Base-by-base conservation (phyloP, 2,329 filamentous ascomycete genomes). In the Penicillium sp. region DNA sequence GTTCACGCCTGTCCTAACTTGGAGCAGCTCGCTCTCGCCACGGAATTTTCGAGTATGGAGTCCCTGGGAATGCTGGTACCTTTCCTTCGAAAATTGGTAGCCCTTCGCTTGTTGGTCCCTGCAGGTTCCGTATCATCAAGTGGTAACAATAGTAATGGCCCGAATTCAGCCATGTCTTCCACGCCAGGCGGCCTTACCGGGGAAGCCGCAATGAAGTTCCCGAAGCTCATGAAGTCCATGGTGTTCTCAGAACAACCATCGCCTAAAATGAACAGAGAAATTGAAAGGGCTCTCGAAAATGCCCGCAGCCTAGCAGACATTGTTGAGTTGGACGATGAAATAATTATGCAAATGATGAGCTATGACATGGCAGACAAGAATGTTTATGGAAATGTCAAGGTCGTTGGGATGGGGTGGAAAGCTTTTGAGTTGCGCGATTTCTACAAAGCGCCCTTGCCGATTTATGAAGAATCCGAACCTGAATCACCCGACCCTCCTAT, bases 1-100 rank as follows among this genome's bases (percentile, higher is more conserved):
- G 79, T 83, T 28, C 78, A 80, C 46, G 71, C 71, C 9, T 84
- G 83, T 54, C 83, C 84, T 0, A 77, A 85, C 49, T 71, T 87
- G 13, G 83, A 85, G 56, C 83, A 87, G 61, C 71, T 87, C 1
- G 83, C 77, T 23, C 70, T 86, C 19, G 78, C 81, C 7, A 73
- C 81, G 14, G 72, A 78, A 10, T 59, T 72, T 14, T 66, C 67
- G 31, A 71, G 71, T 59, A 66, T 78, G 63, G 71, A 78, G 10
- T 68, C 71, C 11, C 48, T 77, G 18, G 63, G 67, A 6, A 58
- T 77, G 42, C 61, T 78, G 10, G 61, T 75, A 28, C 76, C 76
- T 29, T 72, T 75, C 54, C 69, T 77, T 36, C 67, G 71, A 6
- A 75, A 77, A 11, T 60, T 77, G 6, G 63, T 62, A 19, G 76